Evolutionary conservation across 129 eudicot species (phyloP).

Genomic region (Centrapalus pauciflorus): DNA sequence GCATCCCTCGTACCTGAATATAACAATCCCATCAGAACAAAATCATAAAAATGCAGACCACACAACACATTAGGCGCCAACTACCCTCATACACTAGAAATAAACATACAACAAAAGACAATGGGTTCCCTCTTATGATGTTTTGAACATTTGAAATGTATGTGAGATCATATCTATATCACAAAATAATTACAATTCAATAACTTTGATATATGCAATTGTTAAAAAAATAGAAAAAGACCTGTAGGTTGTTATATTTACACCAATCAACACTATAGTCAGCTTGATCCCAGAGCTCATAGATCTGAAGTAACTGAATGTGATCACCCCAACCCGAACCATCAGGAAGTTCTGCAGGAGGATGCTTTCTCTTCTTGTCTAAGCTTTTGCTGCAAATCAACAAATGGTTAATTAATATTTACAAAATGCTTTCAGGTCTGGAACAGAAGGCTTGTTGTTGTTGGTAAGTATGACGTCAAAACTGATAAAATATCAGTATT

Average conservation of each 20-base stretch:
- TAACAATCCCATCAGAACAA: constrained; percentile 10
- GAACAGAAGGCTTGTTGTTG: background rate
- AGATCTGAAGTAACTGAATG: constrained; percentile 87
- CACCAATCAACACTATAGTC: constrained; percentile 77
- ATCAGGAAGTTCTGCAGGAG: constrained; percentile 73
- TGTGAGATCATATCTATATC: constrained; percentile 2
- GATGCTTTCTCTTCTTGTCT: constrained; percentile 80
- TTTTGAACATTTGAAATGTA: no score
- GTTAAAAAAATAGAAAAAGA: background rate
- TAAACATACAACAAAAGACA: background rate
- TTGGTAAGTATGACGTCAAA: background rate
- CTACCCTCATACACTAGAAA: background rate
- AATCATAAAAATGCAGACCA: background rate
- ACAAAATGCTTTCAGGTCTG: background rate
- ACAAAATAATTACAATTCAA: background rate
- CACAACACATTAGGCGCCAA: background rate
- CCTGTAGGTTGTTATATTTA: constrained; percentile 86
- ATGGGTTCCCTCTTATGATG: no score
- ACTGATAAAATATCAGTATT: background rate
- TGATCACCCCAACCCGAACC: constrained; percentile 97
- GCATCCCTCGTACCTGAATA: constrained; percentile 76
- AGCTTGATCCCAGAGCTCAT: constrained; percentile 78
- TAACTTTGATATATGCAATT: background rate
- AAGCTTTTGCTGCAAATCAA: constrained; percentile 49
- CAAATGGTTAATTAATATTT: background rate